phyloP scores from a whole-genome alignment of 2,329 filamentous ascomycete species.

The Amylocarpus encephaloides region DNA sequence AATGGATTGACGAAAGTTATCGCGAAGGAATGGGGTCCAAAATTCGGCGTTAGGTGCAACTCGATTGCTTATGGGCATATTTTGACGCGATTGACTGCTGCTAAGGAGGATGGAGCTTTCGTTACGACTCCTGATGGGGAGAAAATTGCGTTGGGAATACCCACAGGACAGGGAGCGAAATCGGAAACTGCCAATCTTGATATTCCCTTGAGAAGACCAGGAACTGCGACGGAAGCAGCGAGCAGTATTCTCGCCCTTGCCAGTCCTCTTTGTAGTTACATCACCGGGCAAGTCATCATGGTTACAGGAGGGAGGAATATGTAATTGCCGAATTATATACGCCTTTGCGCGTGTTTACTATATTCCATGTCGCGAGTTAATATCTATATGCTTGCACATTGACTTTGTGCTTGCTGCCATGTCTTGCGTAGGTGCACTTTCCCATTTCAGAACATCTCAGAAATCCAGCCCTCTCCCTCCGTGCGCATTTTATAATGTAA shows the following conservation, averaged over 20 bases:
- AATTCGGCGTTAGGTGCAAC: constrained; percentile 76
- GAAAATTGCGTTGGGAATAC: constrained; percentile 70
- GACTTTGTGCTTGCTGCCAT: too few species aligned
- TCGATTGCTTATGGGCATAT: constrained; percentile 82
- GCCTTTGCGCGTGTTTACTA: not conserved
- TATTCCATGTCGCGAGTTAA: too few species aligned
- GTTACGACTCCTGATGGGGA: constrained; percentile 69
- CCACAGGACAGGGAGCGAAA: constrained; percentile 47
- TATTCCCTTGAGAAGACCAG: constrained; percentile 72
- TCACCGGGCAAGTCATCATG: constrained; percentile 79
- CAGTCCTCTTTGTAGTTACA: constrained; percentile 78
- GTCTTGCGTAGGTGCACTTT: too few species aligned
- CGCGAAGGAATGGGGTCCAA: constrained; percentile 84
- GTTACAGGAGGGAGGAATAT: constrained; percentile 71
- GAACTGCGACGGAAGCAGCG: constrained; percentile 74
- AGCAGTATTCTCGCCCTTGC: constrained; percentile 70
- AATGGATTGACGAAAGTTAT: constrained; percentile 81
- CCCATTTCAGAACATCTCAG: too few species aligned
- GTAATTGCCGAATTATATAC: constrained; percentile 28
- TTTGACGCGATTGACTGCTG: constrained; percentile 70
- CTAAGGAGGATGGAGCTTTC: constrained; percentile 79
- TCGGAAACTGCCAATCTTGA: constrained; percentile 49
- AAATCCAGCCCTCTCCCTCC: too few species aligned
- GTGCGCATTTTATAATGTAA: too few species aligned
- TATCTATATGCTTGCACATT: too few species aligned